Evolutionary conservation across 169 alveolate genomes (phyloP).

Genomic region (Eimeria maxima): DNA sequence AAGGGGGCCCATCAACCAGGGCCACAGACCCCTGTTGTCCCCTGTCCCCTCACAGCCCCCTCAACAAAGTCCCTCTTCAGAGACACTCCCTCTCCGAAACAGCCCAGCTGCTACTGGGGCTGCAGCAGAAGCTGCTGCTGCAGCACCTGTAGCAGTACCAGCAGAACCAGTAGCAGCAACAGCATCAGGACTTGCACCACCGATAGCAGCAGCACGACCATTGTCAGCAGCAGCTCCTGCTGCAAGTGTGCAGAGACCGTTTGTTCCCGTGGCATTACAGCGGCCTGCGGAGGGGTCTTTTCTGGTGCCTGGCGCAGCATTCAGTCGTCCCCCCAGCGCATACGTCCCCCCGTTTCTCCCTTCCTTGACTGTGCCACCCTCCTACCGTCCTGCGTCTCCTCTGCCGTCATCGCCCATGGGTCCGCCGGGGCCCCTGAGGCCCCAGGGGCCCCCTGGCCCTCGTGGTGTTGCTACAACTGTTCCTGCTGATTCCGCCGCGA

Average conservation of each 20-base stretch:
- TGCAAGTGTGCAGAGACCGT: neutral
- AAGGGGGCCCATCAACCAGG: neutral
- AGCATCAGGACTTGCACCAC: neutral
- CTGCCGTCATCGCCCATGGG: neutral
- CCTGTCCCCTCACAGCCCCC: neutral
- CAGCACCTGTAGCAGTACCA: neutral
- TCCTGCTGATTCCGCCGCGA: no score
- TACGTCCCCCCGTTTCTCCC: neutral
- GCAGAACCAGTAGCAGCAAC: neutral
- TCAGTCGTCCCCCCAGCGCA: neutral
- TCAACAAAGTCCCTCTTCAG: no score
- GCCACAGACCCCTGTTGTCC: neutral
- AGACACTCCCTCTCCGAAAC: no score
- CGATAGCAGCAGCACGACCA: neutral
- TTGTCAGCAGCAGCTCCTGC: neutral
- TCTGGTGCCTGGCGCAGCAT: neutral
- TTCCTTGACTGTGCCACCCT: neutral
- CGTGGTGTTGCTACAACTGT: no score
- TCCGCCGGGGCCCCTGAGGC: neutral
- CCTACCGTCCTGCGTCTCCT: neutral
- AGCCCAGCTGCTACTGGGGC: neutral
- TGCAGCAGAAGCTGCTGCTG: neutral
- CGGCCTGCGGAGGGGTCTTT: neutral
- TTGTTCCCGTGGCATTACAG: neutral
- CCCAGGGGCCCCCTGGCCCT: neutral